phyloP scores from a whole-genome alignment of 2,329 filamentous ascomycete genomes.

The Apiospora koreana region DNA sequence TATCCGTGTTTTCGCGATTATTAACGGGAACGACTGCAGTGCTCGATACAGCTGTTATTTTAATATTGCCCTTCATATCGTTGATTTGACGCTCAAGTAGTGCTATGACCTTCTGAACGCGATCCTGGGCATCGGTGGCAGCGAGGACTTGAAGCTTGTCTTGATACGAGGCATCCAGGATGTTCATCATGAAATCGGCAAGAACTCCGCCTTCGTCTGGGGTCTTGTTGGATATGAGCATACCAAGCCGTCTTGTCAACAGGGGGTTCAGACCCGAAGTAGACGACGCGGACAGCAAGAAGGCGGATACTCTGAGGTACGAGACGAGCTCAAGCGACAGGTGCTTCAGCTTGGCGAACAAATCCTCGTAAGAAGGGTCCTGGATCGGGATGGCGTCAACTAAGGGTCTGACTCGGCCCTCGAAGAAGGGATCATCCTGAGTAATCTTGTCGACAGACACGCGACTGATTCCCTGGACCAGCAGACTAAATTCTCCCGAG shows the following conservation, averaged over 20 bases:
- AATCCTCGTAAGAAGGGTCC: conserved; percentile 46
- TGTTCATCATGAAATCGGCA: conserved; percentile 95
- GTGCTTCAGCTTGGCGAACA: conserved; percentile 80
- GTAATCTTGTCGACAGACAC: conserved; percentile 74
- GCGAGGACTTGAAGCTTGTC: conserved; percentile 88
- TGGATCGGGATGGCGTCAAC: conserved; percentile 24
- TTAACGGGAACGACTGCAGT: conserved; percentile 63
- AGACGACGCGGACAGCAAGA: conserved; percentile 68
- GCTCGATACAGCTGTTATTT: conserved; percentile 76
- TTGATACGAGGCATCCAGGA: conserved; percentile 83
- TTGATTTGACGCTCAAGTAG: conserved; percentile 81
- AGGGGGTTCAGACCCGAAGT: conserved; percentile 73
- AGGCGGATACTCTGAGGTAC: conserved; percentile 78
- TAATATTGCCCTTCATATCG: conserved; percentile 83
- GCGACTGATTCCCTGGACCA: conserved; percentile 83
- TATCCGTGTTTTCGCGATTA: conserved; percentile 58
- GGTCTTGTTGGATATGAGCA: conserved; percentile 83
- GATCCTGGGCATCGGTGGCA: conserved; percentile 75
- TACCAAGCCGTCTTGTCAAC: conserved; percentile 82
- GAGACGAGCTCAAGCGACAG: conserved; percentile 84
- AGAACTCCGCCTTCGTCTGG: conserved; percentile 79
- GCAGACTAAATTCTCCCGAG: conserved; percentile 74
- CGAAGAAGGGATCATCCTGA: conserved; percentile 82
- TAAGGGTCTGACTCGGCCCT: conserved; percentile 68
- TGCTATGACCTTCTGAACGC: conserved; percentile 80